Conservation (phyloP, 805 yeast genomes). For the Jamesozyma spencerorum region DNA sequence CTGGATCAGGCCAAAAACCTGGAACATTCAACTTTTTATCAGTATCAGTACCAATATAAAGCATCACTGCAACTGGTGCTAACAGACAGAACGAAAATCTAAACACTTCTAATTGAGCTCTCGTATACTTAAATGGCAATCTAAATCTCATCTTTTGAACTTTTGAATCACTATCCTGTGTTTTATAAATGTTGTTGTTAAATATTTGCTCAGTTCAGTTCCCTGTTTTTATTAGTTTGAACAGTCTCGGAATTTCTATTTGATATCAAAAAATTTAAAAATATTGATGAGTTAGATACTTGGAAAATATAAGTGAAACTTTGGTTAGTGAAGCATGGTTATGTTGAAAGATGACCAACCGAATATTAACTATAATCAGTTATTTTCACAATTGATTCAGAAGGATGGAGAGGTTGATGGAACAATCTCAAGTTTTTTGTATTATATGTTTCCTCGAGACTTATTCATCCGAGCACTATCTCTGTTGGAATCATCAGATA, state of each 20-base stretch:
- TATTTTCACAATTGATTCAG: constrained; percentile 6
- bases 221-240: neutral
- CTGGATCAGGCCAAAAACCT: constrained; percentile 96
- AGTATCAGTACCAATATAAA: constrained; percentile 84
- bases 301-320: neutral
- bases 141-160: constrained; percentile 7
- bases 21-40: constrained; percentile 83
- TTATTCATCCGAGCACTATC: constrained; percentile 29
- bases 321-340: neutral
- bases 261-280: neutral
- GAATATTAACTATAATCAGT: constrained; percentile 5
- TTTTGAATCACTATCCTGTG: neutral
- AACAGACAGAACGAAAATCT: constrained; percentile 73
- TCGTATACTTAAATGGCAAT: constrained; percentile 30
- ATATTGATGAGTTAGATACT: neutral
- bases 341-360: neutral
- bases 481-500: constrained; percentile 26
- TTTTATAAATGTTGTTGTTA: neutral
- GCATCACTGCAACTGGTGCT: constrained; percentile 87
- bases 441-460: constrained; percentile 27
- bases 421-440: constrained; percentile 24
- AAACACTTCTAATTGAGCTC: constrained; percentile 47
- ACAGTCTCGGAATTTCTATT: neutral
- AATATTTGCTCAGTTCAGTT: neutral
- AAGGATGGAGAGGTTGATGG: constrained; percentile 21